Percentiles rank a stretch among this genome's conserved stretches.
Conservation (phyloP, 116 monocot genomes). For the Zostera marina region DNA sequence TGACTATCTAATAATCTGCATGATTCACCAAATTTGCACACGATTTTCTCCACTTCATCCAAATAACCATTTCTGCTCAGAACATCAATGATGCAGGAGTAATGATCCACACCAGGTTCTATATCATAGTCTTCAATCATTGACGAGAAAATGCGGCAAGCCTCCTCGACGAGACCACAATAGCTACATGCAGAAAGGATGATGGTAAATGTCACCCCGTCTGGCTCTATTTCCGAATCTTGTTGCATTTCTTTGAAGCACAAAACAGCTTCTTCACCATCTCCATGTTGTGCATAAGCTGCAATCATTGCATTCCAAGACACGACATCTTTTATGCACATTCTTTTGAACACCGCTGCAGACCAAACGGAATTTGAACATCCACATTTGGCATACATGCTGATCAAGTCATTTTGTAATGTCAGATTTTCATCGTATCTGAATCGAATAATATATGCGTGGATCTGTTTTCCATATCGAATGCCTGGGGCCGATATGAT, state of each 20-base stretch:
- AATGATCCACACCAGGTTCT: constrained; percentile 32
- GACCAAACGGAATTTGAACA: constrained; percentile 22
- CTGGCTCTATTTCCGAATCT: constrained; percentile 20
- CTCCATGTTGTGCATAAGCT: constrained; percentile 57
- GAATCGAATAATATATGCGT: constrained; percentile 17
- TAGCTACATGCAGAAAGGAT: constrained; percentile 61
- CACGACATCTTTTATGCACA: constrained; percentile 30
- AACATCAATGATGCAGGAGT: constrained; percentile 47
- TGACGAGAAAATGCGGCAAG: constrained; percentile 24
- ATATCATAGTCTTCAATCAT: constrained; percentile 20
- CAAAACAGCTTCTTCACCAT: constrained; percentile 25
- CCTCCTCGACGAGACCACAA: constrained; percentile 32
- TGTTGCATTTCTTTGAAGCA: constrained; percentile 13
- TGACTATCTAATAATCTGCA: constrained; percentile 5
- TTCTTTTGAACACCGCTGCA: constrained; percentile 27
- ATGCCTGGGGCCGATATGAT: constrained; percentile 21
- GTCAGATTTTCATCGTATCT: constrained; percentile 13
- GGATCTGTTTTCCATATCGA: constrained; percentile 31
- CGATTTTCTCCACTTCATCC: constrained; percentile 15
- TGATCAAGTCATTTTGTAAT: constrained; percentile 34
- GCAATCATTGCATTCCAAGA: constrained; percentile 65
- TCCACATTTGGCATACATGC: constrained; percentile 69
- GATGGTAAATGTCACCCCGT: constrained; percentile 39
- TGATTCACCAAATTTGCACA: constrained; percentile 6
- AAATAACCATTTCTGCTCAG: constrained; percentile 35